Conservation (phyloP, 805 yeast genomes). For the Wickerhamiella hasegawae region DNA sequence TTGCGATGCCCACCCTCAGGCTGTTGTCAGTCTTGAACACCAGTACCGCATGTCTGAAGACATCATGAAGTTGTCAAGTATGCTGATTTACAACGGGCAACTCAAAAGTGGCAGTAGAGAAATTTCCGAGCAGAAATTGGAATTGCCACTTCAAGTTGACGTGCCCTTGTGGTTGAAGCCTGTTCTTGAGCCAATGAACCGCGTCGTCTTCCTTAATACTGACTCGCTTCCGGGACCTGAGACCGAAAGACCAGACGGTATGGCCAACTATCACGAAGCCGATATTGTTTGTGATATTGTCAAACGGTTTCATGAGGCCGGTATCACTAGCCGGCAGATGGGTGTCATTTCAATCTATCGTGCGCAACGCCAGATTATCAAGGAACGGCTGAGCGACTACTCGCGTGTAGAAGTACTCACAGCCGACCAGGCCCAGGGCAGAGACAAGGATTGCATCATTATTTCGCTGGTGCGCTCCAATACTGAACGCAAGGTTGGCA, state of each 20-base stretch:
- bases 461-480: slow-evolving; percentile 83
- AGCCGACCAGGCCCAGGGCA: slow-evolving; percentile 91
- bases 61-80: slow-evolving; percentile 69
- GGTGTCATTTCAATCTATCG: slow-evolving; percentile 87
- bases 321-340: slow-evolving; percentile 41
- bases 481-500: slow-evolving; percentile 48
- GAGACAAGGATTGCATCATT: slow-evolving; percentile 84
- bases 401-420: slow-evolving; percentile 62
- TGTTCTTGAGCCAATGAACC: slow-evolving; percentile 35
- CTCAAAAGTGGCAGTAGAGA: slow-evolving; percentile 58
- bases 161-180: slow-evolving; percentile 3
- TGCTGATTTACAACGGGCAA: slow-evolving; percentile 57
- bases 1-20: slow-evolving; percentile 54
- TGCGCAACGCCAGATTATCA: slow-evolving; percentile 50
- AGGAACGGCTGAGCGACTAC: slow-evolving; percentile 18
- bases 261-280: slow-evolving; percentile 63
- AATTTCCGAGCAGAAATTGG: slow-evolving; percentile 45
- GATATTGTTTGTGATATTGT: slow-evolving; percentile 46
- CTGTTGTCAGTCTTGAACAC: slow-evolving; percentile 58
- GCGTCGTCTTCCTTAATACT: slow-evolving; percentile 68
- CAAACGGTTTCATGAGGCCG: slow-evolving; percentile 16
- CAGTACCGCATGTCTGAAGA: slow-evolving; percentile 92
- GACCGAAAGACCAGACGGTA: slow-evolving; percentile 37
- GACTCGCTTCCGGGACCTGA: slow-evolving; percentile 51
- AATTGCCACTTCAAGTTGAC: slow-evolving; percentile 25